Percentiles rank a stretch among this genome's conserved stretches.
These are phyloP conservation scores for Cercospora canescens DNA, from an alignment of 2,329 filamentous ascomycete species.

Conservation along the genomic window DNA sequence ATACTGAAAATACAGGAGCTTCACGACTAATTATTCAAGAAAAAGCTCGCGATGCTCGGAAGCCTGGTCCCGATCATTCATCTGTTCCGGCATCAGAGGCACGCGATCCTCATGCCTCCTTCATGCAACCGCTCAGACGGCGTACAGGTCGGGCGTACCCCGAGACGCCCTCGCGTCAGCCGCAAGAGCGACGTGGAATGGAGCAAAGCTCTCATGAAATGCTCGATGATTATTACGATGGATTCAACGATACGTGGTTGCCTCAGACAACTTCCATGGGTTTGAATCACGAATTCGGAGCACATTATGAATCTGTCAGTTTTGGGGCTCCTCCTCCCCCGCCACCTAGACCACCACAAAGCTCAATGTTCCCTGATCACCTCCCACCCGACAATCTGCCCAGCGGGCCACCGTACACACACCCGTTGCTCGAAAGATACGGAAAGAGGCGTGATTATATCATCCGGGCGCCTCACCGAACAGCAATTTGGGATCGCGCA, in stretches of 20 bases:
- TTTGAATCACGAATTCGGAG: neutral
- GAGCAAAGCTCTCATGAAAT: slow-evolving; percentile 9
- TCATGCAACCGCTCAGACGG: neutral
- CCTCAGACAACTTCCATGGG: neutral
- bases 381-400: neutral
- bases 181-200: neutral
- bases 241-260: neutral
- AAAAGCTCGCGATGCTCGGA: neutral
- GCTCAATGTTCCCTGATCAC: neutral
- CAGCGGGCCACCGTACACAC: neutral
- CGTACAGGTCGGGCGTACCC: slow-evolving; percentile 1
- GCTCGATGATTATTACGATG: slow-evolving; percentile 10
- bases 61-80: neutral
- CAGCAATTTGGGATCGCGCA: slow-evolving; percentile 21
- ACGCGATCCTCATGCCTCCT: neutral
- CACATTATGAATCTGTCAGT: neutral
- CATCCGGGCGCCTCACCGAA: slow-evolving; percentile 1
- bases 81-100: neutral
- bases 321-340: slow-evolving; percentile 1
- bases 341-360: neutral
- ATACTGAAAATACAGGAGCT: neutral
- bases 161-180: neutral
- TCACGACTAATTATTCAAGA: neutral
- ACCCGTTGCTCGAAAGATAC: neutral
- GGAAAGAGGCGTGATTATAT: slow-evolving; percentile 6